These are phyloP conservation scores for Neopestalotiopsis sp. DNA, from an alignment of 2,329 filamentous ascomycete genomes.

Conservation along the genomic window DNA sequence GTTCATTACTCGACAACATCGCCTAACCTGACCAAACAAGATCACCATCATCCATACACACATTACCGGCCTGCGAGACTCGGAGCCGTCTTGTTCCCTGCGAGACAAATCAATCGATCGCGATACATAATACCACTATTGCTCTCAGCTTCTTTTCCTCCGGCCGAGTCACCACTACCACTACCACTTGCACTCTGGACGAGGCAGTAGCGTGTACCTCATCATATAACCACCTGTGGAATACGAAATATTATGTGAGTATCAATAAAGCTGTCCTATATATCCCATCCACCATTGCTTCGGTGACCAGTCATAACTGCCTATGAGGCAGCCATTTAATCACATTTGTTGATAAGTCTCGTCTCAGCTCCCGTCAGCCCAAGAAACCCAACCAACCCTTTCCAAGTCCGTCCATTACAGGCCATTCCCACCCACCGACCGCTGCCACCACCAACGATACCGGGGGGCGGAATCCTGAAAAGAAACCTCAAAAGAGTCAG, in stretches of 20 bases:
- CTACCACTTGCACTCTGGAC: neutral
- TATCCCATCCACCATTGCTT: neutral
- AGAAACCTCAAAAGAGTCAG: constrained; percentile 7
- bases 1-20: neutral
- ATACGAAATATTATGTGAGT: constrained; percentile 2
- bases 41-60: neutral
- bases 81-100: neutral
- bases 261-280: constrained; percentile 3
- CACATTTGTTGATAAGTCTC: constrained; percentile 9
- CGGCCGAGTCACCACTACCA: neutral
- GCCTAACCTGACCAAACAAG: constrained; percentile 1
- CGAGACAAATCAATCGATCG: constrained; percentile 2
- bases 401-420: neutral
- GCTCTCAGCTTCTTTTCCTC: neutral
- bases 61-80: constrained; percentile 9
- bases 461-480: constrained; percentile 12
- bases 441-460: constrained; percentile 3
- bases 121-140: neutral
- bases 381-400: constrained; percentile 1
- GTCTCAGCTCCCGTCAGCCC: constrained; percentile 14
- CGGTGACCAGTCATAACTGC: constrained; percentile 3
- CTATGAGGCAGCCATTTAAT: constrained; percentile 10
- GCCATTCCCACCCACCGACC: neutral
- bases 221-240: neutral
- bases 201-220: neutral